Evolutionary conservation across 176 grass and related monocot genomes (phyloP).

Genomic region (Echinochloa phyllopogon): DNA sequence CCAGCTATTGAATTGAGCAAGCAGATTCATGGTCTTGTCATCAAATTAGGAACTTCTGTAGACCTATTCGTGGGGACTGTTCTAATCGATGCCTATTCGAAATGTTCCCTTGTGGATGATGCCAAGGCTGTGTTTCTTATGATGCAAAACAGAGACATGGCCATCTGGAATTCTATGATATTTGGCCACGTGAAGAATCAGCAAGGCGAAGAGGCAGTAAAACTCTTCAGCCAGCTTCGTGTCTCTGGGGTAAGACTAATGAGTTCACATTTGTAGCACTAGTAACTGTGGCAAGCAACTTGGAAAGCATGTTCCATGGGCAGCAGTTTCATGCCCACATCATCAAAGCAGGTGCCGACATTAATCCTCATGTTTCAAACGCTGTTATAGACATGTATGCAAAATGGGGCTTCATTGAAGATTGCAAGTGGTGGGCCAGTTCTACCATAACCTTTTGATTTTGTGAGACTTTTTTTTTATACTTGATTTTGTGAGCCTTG

Average conservation of each 20-base stretch:
- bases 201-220: constrained; percentile 72
- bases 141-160: constrained; percentile 66
- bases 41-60: constrained; percentile 62
- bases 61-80: constrained; percentile 67
- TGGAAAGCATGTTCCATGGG: constrained; percentile 71
- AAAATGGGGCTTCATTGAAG: constrained; percentile 79
- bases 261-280: constrained; percentile 78
- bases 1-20: constrained; percentile 64
- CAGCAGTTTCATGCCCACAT: constrained; percentile 71
- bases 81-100: constrained; percentile 81
- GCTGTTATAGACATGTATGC: constrained; percentile 86
- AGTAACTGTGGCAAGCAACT: constrained; percentile 72
- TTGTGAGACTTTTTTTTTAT: too few relatives aligned
- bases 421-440: constrained; percentile 62
- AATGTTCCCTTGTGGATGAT: constrained; percentile 66
- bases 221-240: constrained; percentile 65
- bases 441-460: constrained; percentile 47
- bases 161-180: constrained; percentile 85
- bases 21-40: constrained; percentile 70
- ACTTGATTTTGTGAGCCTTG: constrained; percentile 36
- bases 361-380: constrained; percentile 74
- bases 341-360: constrained; percentile 64
- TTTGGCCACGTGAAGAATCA: constrained; percentile 67
- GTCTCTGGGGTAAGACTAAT: constrained; percentile 51
- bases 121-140: constrained; percentile 65